Evolutionary conservation across 2,329 filamentous ascomycete species (phyloP).

Genomic region (Lachnellula hyalina): DNA sequence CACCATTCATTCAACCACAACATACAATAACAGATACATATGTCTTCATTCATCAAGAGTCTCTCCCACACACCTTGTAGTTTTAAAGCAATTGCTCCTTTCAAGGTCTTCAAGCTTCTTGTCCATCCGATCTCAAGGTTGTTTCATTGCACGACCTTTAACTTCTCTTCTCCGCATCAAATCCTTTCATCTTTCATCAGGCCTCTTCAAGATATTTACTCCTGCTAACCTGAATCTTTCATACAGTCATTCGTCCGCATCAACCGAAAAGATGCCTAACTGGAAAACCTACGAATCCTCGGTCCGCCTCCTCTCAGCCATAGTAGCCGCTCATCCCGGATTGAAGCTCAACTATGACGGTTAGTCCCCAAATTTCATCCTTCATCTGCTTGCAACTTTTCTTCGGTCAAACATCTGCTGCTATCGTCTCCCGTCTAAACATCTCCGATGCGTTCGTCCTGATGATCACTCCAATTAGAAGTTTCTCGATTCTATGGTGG

Average conservation of each 20-base stretch:
- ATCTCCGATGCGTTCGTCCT: background rate
- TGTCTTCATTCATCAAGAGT: no score
- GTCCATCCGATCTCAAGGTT: background rate
- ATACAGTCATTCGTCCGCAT: background rate
- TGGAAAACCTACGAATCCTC: constrained; percentile 57
- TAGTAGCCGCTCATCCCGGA: constrained; percentile 51
- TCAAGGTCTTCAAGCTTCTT: no score
- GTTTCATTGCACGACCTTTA: background rate
- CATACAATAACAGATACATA: background rate
- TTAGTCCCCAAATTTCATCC: constrained; percentile 36
- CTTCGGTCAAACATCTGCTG: background rate
- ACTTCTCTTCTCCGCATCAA: background rate
- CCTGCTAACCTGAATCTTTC: background rate
- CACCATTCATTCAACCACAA: background rate
- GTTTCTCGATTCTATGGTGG: constrained; percentile 19
- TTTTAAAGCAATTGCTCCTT: no score
- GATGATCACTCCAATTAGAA: constrained; percentile 12
- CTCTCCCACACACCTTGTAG: no score
- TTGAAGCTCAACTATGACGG: constrained; percentile 57
- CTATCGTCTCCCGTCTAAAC: background rate
- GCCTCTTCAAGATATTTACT: background rate
- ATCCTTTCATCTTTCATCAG: background rate
- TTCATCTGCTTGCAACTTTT: background rate
- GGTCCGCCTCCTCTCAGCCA: constrained; percentile 54
- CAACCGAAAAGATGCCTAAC: constrained; percentile 43